phyloP scores from a whole-genome alignment of 805 yeast species.

The Yarrowia sp. region DNA sequence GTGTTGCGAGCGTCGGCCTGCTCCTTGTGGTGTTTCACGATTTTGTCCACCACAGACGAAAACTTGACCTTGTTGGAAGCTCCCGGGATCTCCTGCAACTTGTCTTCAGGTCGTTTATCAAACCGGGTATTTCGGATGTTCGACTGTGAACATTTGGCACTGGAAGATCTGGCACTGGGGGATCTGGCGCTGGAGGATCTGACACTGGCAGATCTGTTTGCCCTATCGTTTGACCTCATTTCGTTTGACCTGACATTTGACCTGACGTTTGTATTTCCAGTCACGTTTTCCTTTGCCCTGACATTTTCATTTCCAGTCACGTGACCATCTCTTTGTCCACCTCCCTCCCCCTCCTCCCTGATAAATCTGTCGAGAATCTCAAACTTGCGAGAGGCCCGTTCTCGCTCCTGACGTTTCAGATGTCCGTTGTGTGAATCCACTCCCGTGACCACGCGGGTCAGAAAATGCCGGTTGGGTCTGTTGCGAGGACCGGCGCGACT shows the following conservation, averaged over 20 bases:
- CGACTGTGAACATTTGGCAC: too few relatives aligned
- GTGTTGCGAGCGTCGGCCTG: conserved; percentile 11
- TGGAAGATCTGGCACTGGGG: too few relatives aligned
- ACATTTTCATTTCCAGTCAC: too few relatives aligned
- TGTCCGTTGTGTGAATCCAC: conserved; percentile 18
- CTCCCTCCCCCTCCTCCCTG: not conserved
- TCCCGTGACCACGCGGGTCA: conserved; percentile 4
- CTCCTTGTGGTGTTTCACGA: conserved; percentile 9
- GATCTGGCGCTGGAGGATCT: too few relatives aligned
- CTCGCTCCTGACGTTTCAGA: not conserved
- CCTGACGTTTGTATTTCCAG: too few relatives aligned
- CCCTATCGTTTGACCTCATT: too few relatives aligned
- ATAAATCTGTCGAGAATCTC: conserved; percentile 22
- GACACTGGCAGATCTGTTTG: too few relatives aligned
- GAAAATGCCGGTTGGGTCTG: conserved; percentile 12
- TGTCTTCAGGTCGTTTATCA: not conserved
- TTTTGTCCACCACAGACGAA: not conserved
- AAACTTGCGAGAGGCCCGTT: conserved; percentile 9
- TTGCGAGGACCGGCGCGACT: not conserved
- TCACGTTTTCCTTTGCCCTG: too few relatives aligned
- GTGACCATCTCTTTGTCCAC: too few relatives aligned
- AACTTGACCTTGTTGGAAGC: conserved; percentile 1
- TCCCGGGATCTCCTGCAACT: conserved; percentile 1
- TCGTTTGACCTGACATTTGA: too few relatives aligned
- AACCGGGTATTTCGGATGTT: too few relatives aligned